Evolutionary conservation across 345 rosid species (phyloP), one percentile per base, ranked within the genome.

Genomic region (Populus tremula): DNA sequence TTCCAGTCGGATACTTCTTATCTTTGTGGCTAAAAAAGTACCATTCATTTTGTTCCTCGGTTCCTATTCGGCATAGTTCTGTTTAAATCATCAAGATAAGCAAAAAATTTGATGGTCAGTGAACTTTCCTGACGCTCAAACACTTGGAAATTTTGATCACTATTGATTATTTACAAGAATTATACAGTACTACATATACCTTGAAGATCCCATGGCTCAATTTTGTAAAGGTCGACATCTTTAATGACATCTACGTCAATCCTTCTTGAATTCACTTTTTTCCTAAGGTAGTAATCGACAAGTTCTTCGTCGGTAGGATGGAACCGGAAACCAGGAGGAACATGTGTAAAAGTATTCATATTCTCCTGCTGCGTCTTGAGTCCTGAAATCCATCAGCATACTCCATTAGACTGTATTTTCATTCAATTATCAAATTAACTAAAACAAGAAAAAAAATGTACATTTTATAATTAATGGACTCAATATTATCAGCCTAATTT

Each of bases 151-250:
- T 53, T 18, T 25, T 9, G 43, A 14, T 21, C 62, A 17, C 29
- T 25, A 16, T 8, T 25, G 1, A n/a, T 12, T 59, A 43, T 25
- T 21, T 67, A 1, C 25, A 18, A 47, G 31, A 54, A 8, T 53
- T 12, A 8, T 17, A 10, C 35, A n/a, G 13, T 39, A 41, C 11
- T 69, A 33, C 0, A 33, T 0, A 33, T 33, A 83, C 86, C 86
- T 83, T 80, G 83, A 36, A 83, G 83, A 75, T 83, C 86, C 86
- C 86, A 83, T 12, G 86, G 86, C 75, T 83, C 86, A 11, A 83
- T 80, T 68, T 74, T 83, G 43, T 83, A 80, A 54, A 83, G 86
- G 17, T 83, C 86, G 69, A 83, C 83, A 50, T 83, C 86, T 23
- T 66, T 80, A 23, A 83, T 83, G 43, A 83, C 81, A 49, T 83